Conservation (phyloP, 176 grass and related monocot species). For the Poa annua region DNA sequence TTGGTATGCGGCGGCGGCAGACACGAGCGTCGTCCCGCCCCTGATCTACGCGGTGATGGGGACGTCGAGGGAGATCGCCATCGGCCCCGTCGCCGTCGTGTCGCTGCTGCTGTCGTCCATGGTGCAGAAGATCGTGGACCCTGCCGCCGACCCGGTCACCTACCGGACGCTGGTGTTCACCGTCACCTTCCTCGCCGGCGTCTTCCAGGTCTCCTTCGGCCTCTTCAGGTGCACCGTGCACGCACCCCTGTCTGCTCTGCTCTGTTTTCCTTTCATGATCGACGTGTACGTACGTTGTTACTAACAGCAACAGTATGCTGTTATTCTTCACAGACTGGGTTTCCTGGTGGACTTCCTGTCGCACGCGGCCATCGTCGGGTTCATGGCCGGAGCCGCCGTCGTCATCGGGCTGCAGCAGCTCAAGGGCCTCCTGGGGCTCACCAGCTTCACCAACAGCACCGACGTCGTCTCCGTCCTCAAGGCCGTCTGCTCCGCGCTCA, state of each 20-base stretch:
- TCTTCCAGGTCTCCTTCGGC: conserved; percentile 89
- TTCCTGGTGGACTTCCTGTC: conserved; percentile 94
- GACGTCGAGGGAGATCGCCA: conserved; percentile 82
- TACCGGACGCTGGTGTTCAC: conserved; percentile 82
- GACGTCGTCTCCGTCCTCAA: conserved; percentile 77
- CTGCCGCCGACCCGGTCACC: conserved; percentile 57
- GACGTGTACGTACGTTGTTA: no score
- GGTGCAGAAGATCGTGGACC: conserved; percentile 84
- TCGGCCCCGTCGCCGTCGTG: conserved; percentile 91
- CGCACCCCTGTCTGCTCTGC: conserved; percentile 9
- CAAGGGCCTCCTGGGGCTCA: conserved; percentile 80
- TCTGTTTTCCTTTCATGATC: background rate
- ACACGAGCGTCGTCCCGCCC: conserved; percentile 89
- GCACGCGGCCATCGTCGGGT: conserved; percentile 89
- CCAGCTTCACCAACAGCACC: conserved; percentile 83
- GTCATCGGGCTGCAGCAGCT: conserved; percentile 94
- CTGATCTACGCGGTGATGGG: conserved; percentile 95
- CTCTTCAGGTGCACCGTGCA: conserved; percentile 59
- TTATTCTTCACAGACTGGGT: conserved; percentile 52
- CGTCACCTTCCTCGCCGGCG: conserved; percentile 79
- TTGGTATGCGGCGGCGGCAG: conserved; percentile 37
- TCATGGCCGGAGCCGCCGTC: conserved; percentile 92
- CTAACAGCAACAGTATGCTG: no score
- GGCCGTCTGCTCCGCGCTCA: conserved; percentile 59
- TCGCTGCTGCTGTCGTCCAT: conserved; percentile 95